Percentiles rank a stretch among this genome's conserved stretches.
Conservation (phyloP, 139 green algal species). For the Volvox africanus region DNA sequence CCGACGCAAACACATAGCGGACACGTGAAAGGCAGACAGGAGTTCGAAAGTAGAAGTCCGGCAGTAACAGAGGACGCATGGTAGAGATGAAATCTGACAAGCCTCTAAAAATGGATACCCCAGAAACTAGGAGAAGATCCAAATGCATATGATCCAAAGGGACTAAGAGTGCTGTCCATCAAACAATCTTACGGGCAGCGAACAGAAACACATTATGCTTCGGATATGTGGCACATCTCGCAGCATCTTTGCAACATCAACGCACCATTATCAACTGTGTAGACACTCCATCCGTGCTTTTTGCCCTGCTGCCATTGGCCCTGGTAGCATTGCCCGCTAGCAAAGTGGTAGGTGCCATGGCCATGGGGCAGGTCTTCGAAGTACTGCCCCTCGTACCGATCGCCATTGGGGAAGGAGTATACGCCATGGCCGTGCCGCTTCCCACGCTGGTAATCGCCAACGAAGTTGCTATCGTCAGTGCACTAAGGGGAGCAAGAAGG, state of each 20-base stretch:
- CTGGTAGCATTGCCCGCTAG: slow-evolving; percentile 77
- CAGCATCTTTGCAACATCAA: background rate
- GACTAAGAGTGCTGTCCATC: too few relatives aligned
- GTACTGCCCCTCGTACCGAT: slow-evolving; percentile 70
- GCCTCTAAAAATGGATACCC: too few relatives aligned
- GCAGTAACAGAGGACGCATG: too few relatives aligned
- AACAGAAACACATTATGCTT: too few relatives aligned
- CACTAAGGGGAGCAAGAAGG: slow-evolving; percentile 57
- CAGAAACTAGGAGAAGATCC: too few relatives aligned
- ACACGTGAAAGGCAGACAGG: too few relatives aligned
- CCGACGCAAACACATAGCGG: too few relatives aligned
- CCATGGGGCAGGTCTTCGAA: slow-evolving; percentile 70
- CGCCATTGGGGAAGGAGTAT: slow-evolving; percentile 81
- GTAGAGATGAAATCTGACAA: too few relatives aligned
- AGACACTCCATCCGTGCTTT: slow-evolving; percentile 82
- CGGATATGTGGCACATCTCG: too few relatives aligned
- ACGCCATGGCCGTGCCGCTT: slow-evolving; percentile 80
- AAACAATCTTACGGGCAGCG: too few relatives aligned
- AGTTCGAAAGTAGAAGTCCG: too few relatives aligned
- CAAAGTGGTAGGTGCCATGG: slow-evolving; percentile 77
- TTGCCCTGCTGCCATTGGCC: slow-evolving; percentile 76
- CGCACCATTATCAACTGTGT: slow-evolving; percentile 68
- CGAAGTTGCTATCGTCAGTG: slow-evolving; percentile 80
- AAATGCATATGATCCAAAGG: too few relatives aligned
- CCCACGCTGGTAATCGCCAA: slow-evolving; percentile 73